Percentiles rank a stretch among this genome's conserved stretches.
phyloP scores from a whole-genome alignment of 345 rosid genomes.

The Balakata baccata region DNA sequence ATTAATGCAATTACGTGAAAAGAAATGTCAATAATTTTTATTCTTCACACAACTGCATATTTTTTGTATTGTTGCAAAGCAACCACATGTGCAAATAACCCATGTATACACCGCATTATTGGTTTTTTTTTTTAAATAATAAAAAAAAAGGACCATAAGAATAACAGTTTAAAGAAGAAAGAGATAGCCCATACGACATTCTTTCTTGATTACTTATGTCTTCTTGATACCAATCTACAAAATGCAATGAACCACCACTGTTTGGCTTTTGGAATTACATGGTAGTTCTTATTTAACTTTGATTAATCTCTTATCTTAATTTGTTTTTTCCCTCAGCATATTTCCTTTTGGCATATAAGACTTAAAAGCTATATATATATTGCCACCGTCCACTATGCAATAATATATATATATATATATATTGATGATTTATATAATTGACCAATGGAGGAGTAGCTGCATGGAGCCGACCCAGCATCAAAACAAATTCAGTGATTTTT shows the following conservation, averaged over 20 bases:
- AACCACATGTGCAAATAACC: too few relatives aligned
- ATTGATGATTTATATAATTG: neutral
- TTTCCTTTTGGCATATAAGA: neutral
- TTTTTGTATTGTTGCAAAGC: neutral
- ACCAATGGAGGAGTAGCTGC: neutral
- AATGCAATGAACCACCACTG: neutral
- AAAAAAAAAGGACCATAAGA: neutral
- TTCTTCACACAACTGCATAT: too few relatives aligned
- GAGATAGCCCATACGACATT: constrained; percentile 13
- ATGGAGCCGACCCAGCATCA: neutral
- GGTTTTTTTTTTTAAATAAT: too few relatives aligned
- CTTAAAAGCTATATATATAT: too few relatives aligned
- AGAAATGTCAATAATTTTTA: too few relatives aligned
- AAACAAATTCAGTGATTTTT: neutral
- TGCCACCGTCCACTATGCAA: too few relatives aligned
- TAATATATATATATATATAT: neutral
- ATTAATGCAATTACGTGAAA: too few relatives aligned
- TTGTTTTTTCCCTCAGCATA: constrained; percentile 3
- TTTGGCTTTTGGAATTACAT: neutral
- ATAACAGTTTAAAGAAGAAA: neutral
- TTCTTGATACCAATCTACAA: neutral
- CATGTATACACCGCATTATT: neutral
- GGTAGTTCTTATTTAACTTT: neutral
- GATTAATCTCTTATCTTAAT: neutral
- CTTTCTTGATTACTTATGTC: neutral